Base-by-base conservation (phyloP, 2,329 filamentous ascomycete species). In the Colletotrichum eremochloae region DNA sequence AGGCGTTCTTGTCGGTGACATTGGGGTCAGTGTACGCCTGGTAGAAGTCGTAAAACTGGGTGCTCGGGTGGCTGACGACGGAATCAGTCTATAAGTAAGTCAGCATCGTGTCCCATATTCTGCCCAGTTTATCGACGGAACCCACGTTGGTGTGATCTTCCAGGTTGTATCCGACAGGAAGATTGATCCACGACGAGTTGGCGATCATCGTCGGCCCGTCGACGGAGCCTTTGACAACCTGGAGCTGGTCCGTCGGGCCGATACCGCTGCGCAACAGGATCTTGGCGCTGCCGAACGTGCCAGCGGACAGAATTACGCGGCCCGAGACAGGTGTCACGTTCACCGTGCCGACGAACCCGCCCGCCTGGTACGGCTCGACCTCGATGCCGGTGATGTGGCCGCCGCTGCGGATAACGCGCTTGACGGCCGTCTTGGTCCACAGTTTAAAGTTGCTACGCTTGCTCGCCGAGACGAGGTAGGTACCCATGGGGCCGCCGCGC, bases 211-310 rank as follows among this genome's bases (percentile, higher is more conserved):
- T 86, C 18, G 83, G 76, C 0, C 86, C 86, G 73, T 90, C 88
- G 1, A 79, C 79, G 1, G 87, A 88, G 63, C 77, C 80, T 60
- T 86, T 80, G 40, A 90, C 88, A 15, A 89, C 78, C 29, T 84
- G 78, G 33, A 91, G 84, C 77, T 93, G 83, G 83, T 89, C 85
- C 82, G 82, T 80, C 31, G 90, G 91, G 5, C 92, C 92, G 74
- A 93, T 94, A 75, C 92, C 85, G 61, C 89, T 91, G 76, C 91
- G 86, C 81, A 93, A 85, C 2, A 94, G 86, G 60, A 94, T 83
- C 81, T 92, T 92, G 18, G 91, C 85, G 2, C 90, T 90, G n/a
- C 91, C 91, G 74, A 94, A 93, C 1, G 91, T 84, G 60, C 92
- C 92, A 1, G 91, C 89, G 24, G 92, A 88, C 42, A 94, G 82